A percentile compares a stretch with the other conserved stretches of the same genome.
These are phyloP conservation scores for Botrytis fabae DNA, from an alignment of 2,329 filamentous ascomycete genomes.

Conservation along the genomic window DNA sequence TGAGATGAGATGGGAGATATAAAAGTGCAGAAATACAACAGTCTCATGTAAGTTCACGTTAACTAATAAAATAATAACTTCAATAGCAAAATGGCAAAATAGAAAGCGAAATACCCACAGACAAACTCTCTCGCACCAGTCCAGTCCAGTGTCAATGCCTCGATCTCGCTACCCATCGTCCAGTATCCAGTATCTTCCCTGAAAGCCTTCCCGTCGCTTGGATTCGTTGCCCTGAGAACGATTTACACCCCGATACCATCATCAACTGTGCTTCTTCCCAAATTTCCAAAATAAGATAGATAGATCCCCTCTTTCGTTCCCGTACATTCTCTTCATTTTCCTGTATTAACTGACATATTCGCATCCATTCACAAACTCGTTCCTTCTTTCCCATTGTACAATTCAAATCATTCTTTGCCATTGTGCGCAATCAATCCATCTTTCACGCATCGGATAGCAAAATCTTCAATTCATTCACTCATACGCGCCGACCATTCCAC, in stretches of 20 bases:
- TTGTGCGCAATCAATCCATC: constrained; percentile 4
- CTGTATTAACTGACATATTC: constrained; percentile 29
- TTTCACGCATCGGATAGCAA: constrained; percentile 20
- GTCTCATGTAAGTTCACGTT: neutral
- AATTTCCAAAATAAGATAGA: neutral
- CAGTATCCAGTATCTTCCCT: neutral
- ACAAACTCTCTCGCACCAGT: neutral
- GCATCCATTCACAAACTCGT: neutral
- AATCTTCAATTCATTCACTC: neutral
- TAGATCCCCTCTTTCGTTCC: neutral
- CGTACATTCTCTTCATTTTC: constrained; percentile 28
- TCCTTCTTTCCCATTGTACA: constrained; percentile 15
- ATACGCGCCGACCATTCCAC: neutral
- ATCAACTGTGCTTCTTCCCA: neutral
- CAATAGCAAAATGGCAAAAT: neutral
- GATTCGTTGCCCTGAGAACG: constrained; percentile 16
- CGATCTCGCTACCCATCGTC: neutral
- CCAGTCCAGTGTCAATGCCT: neutral
- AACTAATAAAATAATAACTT: neutral
- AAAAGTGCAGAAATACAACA: neutral
- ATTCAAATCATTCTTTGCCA: constrained; percentile 20
- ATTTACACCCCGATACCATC: neutral
- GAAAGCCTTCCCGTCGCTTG: constrained; percentile 8
- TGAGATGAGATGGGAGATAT: too few relatives aligned
- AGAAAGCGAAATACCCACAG: neutral